phyloP scores from a whole-genome alignment of 2,329 filamentous ascomycete genomes.

The Colletotrichum simmondsii region DNA sequence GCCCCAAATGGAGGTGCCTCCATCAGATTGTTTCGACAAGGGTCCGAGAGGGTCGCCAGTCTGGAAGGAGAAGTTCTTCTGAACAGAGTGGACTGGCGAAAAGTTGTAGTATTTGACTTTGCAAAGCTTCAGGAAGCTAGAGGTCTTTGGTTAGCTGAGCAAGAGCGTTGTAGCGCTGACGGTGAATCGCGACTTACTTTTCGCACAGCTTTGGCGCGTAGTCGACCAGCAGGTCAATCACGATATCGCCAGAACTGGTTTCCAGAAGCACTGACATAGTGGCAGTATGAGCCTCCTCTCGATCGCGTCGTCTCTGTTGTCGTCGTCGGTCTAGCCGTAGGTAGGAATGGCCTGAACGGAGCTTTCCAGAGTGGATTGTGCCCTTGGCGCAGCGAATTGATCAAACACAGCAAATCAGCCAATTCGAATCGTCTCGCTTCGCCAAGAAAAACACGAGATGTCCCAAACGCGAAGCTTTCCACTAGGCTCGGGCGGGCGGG shows the following conservation, averaged over 20 bases:
- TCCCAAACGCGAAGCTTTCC: not conserved
- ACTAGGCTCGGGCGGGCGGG: not conserved
- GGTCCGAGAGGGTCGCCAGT: conserved; percentile 94
- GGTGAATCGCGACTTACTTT: conserved; percentile 74
- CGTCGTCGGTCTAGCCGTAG: not conserved
- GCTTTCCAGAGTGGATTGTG: not conserved
- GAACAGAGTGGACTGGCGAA: conserved; percentile 88
- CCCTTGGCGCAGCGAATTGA: not conserved
- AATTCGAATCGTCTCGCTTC: not conserved
- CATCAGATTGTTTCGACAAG: conserved; percentile 85
- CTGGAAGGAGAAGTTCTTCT: conserved; percentile 96
- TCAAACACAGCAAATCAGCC: conserved; percentile 1
- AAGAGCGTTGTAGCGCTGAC: conserved; percentile 14
- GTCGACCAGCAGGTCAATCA: conserved; percentile 90
- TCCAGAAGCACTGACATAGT: conserved; percentile 93
- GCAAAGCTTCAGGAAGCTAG: conserved; percentile 96
- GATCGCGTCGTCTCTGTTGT: not conserved
- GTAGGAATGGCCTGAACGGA: not conserved
- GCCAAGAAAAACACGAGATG: not conserved
- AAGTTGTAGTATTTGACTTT: conserved; percentile 99
- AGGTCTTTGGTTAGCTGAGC: conserved; percentile 64
- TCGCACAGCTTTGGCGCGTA: conserved; percentile 92
- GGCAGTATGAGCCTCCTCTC: not conserved
- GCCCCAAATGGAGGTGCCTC: conserved; percentile 94
- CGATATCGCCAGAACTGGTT: conserved; percentile 92